Evolutionary conservation across 257 asterid species (phyloP), one percentile per base, ranked within the genome.

Genomic region (Forsythia suspensa): DNA sequence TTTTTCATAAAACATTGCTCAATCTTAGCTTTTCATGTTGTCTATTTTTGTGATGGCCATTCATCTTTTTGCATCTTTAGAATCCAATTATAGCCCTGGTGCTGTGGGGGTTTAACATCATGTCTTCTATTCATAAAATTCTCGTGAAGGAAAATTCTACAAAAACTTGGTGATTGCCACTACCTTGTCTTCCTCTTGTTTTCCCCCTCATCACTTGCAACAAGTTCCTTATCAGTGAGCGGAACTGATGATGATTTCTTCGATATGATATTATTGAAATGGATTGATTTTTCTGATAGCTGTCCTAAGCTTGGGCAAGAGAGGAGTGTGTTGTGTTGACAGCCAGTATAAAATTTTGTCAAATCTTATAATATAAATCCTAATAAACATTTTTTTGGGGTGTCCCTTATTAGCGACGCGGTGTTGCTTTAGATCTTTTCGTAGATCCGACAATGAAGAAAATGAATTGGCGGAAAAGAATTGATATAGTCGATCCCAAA

Each of bases 81-180:
- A 65, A 52, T 70, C 77, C 72, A 43, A 40, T 70, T 66, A 48
- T 55, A 6, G 48, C 38, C 46, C 76, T 52, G 42, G 76, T 15
- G 34, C 42, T 75, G 74, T 76, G 75, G 77, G 77, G 70, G 81
- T 83, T 80, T 61, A 57, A 46, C 20, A 61, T 72, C 72, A 71
- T 78, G 46, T 51, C 46, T 75, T 46, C 74, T 76, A 42, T 70
- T 29, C 72, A 67, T 46, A n/a, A 55, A 72, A 40, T 57, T 51
- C 71, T 77, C 69, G 43, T 51, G 76, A 77, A 8, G 43, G 63
- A 69, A 77, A 77, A 74, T 82, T 72, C 34, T 48, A 57, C 55
- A 39, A 70, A 44, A 55, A 51, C 57, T 46, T 73, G 68, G 16
- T 74, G 75, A 38, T 73, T 73, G 80, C 79, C 57, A 63, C 65